Percentiles rank a stretch among this genome's conserved stretches.
These are phyloP conservation scores for Paraphoma chrysanthemicola DNA, from an alignment of 2,329 filamentous ascomycete genomes.

Conservation along the genomic window DNA sequence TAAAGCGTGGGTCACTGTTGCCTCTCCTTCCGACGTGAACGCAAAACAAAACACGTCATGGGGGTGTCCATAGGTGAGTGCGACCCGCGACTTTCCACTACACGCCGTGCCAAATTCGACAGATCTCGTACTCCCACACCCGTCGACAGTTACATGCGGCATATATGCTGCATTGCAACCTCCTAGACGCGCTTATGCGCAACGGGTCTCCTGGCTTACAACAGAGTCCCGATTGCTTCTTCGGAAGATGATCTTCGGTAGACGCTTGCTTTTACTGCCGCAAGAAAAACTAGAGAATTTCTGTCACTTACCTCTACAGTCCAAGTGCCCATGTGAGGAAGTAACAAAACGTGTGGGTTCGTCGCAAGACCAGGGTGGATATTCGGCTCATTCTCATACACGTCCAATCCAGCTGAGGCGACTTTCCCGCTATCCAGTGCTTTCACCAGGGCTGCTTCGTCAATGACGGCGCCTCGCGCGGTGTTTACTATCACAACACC, in stretches of 20 bases:
- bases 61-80: neutral
- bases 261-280: no score
- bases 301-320: conserved; percentile 64
- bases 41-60: neutral
- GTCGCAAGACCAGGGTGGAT: conserved; percentile 74
- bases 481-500: conserved; percentile 83
- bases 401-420: conserved; percentile 75
- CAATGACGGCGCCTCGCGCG: conserved; percentile 80
- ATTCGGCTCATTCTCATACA: conserved; percentile 81
- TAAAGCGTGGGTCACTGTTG: conserved; percentile 1
- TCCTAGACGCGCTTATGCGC: neutral
- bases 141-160: conserved; percentile 1
- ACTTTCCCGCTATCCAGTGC: conserved; percentile 76
- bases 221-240: conserved; percentile 7
- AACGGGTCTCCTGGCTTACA: neutral
- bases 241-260: neutral
- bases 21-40: conserved; percentile 18
- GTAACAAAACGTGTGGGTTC: conserved; percentile 74
- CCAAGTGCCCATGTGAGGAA: conserved; percentile 89
- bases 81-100: neutral
- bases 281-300: neutral
- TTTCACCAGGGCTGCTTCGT: conserved; percentile 78
- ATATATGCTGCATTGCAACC: conserved; percentile 3
- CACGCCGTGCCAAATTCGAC: no score
- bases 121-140: conserved; percentile 6